phyloP scores from a whole-genome alignment of 441 rosid species.

The Erysimum pusillum region DNA sequence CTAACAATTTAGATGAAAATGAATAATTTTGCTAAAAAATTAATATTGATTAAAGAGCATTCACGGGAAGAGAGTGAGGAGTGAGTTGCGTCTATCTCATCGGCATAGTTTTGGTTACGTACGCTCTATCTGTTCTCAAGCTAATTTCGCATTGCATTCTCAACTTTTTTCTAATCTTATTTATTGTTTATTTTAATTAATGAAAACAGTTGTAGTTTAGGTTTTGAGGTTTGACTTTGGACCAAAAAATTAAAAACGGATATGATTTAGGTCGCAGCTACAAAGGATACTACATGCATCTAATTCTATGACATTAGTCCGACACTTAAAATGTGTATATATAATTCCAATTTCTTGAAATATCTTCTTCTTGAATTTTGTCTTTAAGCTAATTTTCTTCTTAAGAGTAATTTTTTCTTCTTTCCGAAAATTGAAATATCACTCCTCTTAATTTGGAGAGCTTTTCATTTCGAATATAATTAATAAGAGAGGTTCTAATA shows the following conservation, averaged over 20 bases:
- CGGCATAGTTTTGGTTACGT: slow-evolving; percentile 37
- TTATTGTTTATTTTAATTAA: background rate
- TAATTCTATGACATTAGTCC: background rate
- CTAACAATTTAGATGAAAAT: background rate
- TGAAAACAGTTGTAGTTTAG: slow-evolving; percentile 31
- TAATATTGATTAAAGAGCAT: background rate
- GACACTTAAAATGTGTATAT: background rate
- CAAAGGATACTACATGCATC: background rate
- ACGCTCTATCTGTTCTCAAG: slow-evolving; percentile 16
- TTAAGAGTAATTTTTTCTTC: too few species aligned
- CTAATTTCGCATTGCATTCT: slow-evolving; percentile 39
- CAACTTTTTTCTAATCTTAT: background rate
- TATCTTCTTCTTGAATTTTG: background rate
- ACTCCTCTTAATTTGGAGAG: background rate
- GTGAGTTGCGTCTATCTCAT: slow-evolving; percentile 41
- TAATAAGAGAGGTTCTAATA: background rate
- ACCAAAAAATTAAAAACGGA: background rate
- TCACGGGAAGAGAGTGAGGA: slow-evolving; percentile 49
- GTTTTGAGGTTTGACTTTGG: slow-evolving; percentile 12
- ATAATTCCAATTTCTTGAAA: background rate
- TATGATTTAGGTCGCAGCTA: slow-evolving; percentile 38
- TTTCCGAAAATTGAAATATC: too few species aligned
- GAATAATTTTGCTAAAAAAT: background rate
- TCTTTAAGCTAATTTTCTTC: background rate
- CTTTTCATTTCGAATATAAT: background rate